Evolutionary conservation across 768 basidiomycete genomes (phyloP).

Genomic region (Mycena vulgaris): DNA sequence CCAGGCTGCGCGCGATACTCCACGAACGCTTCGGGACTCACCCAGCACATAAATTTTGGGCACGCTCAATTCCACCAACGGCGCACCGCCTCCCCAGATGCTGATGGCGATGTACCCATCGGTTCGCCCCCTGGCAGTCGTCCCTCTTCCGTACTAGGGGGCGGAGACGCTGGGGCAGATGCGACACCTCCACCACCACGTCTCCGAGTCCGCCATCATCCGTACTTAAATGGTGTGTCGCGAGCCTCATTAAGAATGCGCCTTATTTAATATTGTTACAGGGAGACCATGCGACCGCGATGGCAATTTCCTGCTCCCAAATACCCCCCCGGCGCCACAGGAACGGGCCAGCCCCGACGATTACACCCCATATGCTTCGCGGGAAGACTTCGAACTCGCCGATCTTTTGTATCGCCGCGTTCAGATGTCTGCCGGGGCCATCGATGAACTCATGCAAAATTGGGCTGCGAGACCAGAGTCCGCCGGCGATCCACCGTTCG

Average conservation of each 20-base stretch:
- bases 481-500: conserved; percentile 13
- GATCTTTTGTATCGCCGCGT: conserved; percentile 27
- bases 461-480: conserved; percentile 19
- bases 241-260: not conserved
- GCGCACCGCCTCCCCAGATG: too few relatives aligned
- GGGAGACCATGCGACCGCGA: conserved; percentile 19
- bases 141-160: not conserved
- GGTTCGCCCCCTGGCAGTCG: not conserved
- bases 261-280: not conserved
- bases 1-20: too few relatives aligned
- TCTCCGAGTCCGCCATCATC: not conserved
- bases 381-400: conserved; percentile 22
- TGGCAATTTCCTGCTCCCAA: conserved; percentile 3
- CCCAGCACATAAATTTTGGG: too few relatives aligned
- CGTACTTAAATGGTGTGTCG: conserved; percentile 10
- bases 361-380: not conserved
- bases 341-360: not conserved
- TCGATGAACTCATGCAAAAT: conserved; percentile 31
- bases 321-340: not conserved
- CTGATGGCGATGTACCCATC: not conserved
- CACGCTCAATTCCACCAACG: too few relatives aligned
- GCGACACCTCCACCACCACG: not conserved
- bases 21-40: too few relatives aligned
- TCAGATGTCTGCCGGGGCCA: conserved; percentile 24
- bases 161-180: not conserved